A percentile compares a stretch with the other conserved stretches of the same genome.
Conservation (phyloP, 169 alveolate species). For the Cryptosporidium sp. region DNA sequence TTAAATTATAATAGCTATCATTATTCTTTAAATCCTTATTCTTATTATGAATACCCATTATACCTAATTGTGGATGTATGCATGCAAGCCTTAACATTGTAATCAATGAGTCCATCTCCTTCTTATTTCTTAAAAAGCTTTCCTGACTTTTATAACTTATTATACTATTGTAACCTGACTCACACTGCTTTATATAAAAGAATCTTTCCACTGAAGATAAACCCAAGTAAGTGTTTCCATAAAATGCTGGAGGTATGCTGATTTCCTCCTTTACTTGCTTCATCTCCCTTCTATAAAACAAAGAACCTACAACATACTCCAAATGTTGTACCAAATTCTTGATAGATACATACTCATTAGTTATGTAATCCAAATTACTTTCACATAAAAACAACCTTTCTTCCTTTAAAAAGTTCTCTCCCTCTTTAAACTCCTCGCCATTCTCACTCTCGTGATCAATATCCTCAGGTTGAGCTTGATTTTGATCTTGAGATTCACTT, state of each 20-base stretch:
- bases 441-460: background rate
- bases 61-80: slow-evolving; percentile 80
- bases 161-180: background rate
- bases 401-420: background rate
- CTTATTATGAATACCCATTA: slow-evolving; percentile 61
- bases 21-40: background rate
- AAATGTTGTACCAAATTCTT: slow-evolving; percentile 11
- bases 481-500: background rate
- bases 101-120: slow-evolving; percentile 71
- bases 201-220: slow-evolving; percentile 77
- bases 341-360: background rate
- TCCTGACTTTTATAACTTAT: background rate
- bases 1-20: background rate
- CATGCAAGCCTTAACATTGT: slow-evolving; percentile 79
- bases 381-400: background rate
- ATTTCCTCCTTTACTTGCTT: slow-evolving; percentile 46
- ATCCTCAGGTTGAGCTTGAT: background rate
- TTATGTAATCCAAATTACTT: background rate
- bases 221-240: slow-evolving; percentile 57
- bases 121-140: slow-evolving; percentile 10
- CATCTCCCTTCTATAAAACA: slow-evolving; percentile 67
- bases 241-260: slow-evolving; percentile 28
- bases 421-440: background rate
- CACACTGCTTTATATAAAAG: slow-evolving; percentile 79
- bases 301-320: slow-evolving; percentile 19